A percentile compares a stretch with the other conserved stretches of the same genome.
Conservation (phyloP, 108 stramenopile species). For the Cylindrotheca fusiformis region DNA sequence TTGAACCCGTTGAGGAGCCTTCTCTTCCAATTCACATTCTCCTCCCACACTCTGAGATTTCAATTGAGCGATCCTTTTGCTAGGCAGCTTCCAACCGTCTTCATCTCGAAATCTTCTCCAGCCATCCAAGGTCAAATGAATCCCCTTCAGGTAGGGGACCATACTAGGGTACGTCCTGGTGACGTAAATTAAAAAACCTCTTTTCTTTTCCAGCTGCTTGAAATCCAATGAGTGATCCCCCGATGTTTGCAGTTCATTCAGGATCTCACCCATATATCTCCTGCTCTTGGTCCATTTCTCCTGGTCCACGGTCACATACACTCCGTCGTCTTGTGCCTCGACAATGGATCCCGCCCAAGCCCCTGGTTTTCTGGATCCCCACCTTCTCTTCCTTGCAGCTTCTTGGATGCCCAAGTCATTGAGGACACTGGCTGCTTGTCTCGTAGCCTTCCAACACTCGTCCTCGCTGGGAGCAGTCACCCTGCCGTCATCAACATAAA, state of each 20-base stretch:
- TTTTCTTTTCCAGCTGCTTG: slow-evolving; percentile 3
- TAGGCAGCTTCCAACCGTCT: slow-evolving; percentile 38
- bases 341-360: slow-evolving; percentile 52
- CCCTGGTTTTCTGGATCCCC: slow-evolving; percentile 18
- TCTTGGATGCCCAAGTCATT: slow-evolving; percentile 47
- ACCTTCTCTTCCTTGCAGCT: slow-evolving; percentile 32
- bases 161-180: too few species aligned
- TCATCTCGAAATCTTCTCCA: too few species aligned
- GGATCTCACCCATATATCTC: slow-evolving; percentile 2
- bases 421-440: background rate
- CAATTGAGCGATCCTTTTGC: too few species aligned
- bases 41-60: too few species aligned
- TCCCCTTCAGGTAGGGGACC: too few species aligned
- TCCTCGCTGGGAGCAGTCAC: slow-evolving; percentile 5
- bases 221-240: slow-evolving; percentile 1
- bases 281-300: slow-evolving; percentile 27
- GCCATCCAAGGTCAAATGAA: slow-evolving; percentile 36
- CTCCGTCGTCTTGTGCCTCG: slow-evolving; percentile 7
- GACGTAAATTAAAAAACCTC: slow-evolving; percentile 50
- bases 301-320: slow-evolving; percentile 9
- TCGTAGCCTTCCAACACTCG: slow-evolving; percentile 4
- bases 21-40: background rate
- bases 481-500: slow-evolving; percentile 44
- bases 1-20: slow-evolving; percentile 9
- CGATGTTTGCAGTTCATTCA: background rate